Evolutionary conservation across 495 filamentous ascomycete genomes (phyloP).

Genomic region (Xylaria sp.): DNA sequence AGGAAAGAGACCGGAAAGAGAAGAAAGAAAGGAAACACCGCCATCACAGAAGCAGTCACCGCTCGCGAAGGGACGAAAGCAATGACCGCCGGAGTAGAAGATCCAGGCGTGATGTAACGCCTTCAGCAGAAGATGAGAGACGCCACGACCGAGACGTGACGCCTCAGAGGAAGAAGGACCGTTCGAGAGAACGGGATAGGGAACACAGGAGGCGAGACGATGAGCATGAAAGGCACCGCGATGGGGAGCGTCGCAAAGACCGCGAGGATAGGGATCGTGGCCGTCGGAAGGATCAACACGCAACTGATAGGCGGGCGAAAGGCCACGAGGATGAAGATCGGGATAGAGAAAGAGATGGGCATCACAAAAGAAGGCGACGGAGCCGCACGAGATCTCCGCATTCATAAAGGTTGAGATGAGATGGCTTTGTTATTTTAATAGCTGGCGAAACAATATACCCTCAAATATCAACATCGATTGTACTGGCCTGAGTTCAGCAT

Average conservation of each 20-base stretch:
- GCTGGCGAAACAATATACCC: slow-evolving; percentile 17
- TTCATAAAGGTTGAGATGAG: slow-evolving; percentile 40
- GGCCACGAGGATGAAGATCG: slow-evolving; percentile 35
- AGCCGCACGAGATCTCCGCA: slow-evolving; percentile 40
- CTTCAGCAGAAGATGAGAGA: slow-evolving; percentile 31
- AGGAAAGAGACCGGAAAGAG: slow-evolving; percentile 50
- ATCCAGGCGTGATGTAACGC: slow-evolving; percentile 37
- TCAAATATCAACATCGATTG: neutral
- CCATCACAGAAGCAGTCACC: slow-evolving; percentile 54
- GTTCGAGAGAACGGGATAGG: slow-evolving; percentile 38
- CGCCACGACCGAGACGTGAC: slow-evolving; percentile 35
- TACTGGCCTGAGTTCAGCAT: neutral
- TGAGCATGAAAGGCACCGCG: slow-evolving; percentile 37
- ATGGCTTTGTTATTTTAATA: slow-evolving; percentile 17
- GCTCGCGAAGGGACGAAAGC: slow-evolving; percentile 43
- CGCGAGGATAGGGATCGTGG: slow-evolving; percentile 37
- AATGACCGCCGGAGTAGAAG: slow-evolving; percentile 33
- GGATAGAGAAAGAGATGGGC: slow-evolving; percentile 30
- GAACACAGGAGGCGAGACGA: slow-evolving; percentile 38
- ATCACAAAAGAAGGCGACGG: slow-evolving; percentile 37
- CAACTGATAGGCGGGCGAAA: slow-evolving; percentile 33
- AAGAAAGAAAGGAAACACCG: slow-evolving; percentile 50
- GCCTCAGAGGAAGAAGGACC: slow-evolving; percentile 36
- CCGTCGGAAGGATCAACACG: slow-evolving; percentile 34
- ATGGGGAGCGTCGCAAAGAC: slow-evolving; percentile 38